phyloP scores from a whole-genome alignment of 148 eudicot species.

The Chenopodium quinoa region DNA sequence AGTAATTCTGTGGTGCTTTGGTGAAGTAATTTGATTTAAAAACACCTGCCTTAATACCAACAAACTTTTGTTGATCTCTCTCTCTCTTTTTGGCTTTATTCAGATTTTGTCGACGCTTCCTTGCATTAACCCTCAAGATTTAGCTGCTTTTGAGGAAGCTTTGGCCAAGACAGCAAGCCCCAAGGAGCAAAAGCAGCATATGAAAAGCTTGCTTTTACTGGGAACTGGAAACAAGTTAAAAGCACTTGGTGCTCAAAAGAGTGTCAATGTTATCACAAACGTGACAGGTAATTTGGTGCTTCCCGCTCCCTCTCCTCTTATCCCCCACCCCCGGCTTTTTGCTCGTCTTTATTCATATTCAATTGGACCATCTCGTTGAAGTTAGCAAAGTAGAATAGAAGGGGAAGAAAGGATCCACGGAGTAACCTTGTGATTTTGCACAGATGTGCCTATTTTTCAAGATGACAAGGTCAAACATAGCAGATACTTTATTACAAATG shows the following conservation, averaged over 20 bases:
- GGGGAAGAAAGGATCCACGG: not conserved
- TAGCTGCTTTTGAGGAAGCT: constrained; percentile 93
- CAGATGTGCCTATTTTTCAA: not conserved
- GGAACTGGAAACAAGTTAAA: constrained; percentile 85
- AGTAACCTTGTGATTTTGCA: not conserved
- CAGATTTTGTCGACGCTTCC: constrained; percentile 92
- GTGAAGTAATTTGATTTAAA: not conserved
- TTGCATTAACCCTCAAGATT: constrained; percentile 64
- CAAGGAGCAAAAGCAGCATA: constrained; percentile 93
- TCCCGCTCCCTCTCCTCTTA: not conserved
- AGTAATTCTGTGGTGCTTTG: too few species aligned
- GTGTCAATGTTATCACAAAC: constrained; percentile 82
- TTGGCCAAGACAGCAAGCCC: constrained; percentile 83
- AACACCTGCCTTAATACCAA: not conserved
- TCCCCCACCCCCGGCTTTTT: too few species aligned
- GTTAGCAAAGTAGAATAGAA: not conserved
- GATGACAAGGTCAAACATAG: not conserved
- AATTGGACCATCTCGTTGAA: too few species aligned
- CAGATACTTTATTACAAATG: not conserved
- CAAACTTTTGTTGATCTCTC: not conserved
- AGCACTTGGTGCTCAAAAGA: constrained; percentile 87
- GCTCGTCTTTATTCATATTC: too few species aligned
- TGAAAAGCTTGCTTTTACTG: constrained; percentile 73
- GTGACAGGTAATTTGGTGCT: constrained; percentile 56
- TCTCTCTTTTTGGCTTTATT: not conserved